Conservation (phyloP, 1,284 basidiomycete species). For the Vanrija sp. region DNA sequence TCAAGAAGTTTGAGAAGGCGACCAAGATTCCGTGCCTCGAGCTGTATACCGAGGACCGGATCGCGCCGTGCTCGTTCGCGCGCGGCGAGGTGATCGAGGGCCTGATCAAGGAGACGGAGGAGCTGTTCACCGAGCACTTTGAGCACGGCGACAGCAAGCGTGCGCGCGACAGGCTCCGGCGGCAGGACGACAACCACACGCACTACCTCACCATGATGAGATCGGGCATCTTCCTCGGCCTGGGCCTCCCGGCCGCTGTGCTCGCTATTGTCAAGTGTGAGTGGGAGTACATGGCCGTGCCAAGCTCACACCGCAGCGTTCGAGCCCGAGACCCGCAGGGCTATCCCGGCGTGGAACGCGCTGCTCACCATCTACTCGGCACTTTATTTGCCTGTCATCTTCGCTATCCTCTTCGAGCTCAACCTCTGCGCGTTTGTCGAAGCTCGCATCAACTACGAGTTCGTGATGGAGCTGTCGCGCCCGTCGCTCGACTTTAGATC, state of each 20-base stretch:
- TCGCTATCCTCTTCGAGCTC: constrained; percentile 71
- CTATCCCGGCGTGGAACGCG: constrained; percentile 67
- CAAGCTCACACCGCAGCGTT: constrained; percentile 57
- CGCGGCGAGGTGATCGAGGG: constrained; percentile 58
- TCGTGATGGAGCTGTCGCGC: constrained; percentile 87
- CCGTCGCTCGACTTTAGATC: constrained; percentile 72
- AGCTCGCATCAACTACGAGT: constrained; percentile 76
- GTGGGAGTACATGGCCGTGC: constrained; percentile 25
- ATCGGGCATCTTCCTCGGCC: constrained; percentile 70
- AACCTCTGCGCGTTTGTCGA: constrained; percentile 75
- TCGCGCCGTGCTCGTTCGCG: constrained; percentile 51
- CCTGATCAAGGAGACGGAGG: constrained; percentile 71
- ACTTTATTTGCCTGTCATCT: constrained; percentile 69
- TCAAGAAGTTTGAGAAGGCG: constrained; percentile 91
- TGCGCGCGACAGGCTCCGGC: constrained; percentile 66
- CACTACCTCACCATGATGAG: constrained; percentile 75
- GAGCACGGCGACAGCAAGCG: constrained; percentile 79
- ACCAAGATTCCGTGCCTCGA: constrained; percentile 64
- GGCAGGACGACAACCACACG: constrained; percentile 56
- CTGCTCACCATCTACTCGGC: constrained; percentile 78
- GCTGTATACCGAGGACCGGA: constrained; percentile 72
- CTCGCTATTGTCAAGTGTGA: constrained; percentile 67
- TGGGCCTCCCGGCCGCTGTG: constrained; percentile 70
- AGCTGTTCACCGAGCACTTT: constrained; percentile 67
- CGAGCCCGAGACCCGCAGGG: constrained; percentile 56